Percentiles rank a stretch among this genome's conserved stretches.
Conservation (phyloP, 1,284 basidiomycete species). For the Moesziomyces antarcticus region DNA sequence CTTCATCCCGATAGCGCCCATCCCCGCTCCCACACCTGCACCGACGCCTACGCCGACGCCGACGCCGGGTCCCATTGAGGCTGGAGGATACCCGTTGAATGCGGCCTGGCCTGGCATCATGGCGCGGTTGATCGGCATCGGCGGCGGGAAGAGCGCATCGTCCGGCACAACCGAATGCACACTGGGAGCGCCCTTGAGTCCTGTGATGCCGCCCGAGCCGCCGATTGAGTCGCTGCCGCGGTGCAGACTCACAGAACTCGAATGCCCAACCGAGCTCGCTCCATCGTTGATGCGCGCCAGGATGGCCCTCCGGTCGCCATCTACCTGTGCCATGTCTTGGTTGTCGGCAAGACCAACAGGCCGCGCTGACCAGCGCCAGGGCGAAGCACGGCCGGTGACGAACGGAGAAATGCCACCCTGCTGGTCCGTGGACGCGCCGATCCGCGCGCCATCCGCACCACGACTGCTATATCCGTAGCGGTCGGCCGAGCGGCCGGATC, state of each 20-base stretch:
- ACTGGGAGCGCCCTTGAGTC: conserved; percentile 15
- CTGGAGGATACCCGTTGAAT: too few species aligned
- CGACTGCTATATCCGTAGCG: conserved; percentile 5
- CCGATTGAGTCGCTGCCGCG: conserved; percentile 33
- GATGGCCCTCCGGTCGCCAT: conserved; percentile 17
- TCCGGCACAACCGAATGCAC: conserved; percentile 48
- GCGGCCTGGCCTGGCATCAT: conserved; percentile 13
- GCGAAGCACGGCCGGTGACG: conserved; percentile 24
- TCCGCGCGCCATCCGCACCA: conserved; percentile 1
- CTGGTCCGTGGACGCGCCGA: conserved; percentile 28
- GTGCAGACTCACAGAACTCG: conserved; percentile 39
- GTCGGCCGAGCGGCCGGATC: conserved; percentile 17
- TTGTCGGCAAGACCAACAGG: conserved; percentile 12
- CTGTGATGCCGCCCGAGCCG: conserved; percentile 2
- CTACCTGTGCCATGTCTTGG: conserved; percentile 10
- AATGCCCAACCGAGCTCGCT: conserved; percentile 22
- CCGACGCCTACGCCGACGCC: conserved; percentile 1
- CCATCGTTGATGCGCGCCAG: conserved; percentile 20
- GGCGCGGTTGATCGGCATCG: conserved; percentile 17
- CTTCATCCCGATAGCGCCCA: conserved; percentile 17
- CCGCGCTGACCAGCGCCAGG: conserved; percentile 25
- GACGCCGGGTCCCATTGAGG: neutral
- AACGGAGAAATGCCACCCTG: conserved; percentile 45
- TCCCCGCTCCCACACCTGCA: conserved; percentile 8
- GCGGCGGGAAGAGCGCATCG: conserved; percentile 47